Percentiles rank a stretch among this genome's conserved stretches.
phyloP scores from a whole-genome alignment of 306 rosid species.

The Rosa rugosa region DNA sequence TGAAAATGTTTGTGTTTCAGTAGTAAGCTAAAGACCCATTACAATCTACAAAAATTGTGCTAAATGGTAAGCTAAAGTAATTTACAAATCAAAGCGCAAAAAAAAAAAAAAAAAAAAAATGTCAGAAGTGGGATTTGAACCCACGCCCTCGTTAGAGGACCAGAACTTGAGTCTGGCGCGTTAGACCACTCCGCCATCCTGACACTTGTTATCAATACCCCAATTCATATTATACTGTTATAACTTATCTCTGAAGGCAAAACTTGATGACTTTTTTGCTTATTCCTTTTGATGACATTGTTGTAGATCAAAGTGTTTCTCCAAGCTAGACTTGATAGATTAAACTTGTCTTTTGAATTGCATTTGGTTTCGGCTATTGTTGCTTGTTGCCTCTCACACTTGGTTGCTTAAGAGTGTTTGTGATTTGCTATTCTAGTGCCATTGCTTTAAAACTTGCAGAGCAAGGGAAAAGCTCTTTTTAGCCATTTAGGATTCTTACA shows the following conservation, averaged over 20 bases:
- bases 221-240: too few species aligned
- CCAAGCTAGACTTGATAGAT: not conserved
- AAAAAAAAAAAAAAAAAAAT: not conserved
- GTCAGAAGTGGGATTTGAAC: constrained; percentile 41
- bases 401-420: not conserved
- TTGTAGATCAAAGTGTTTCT: not conserved
- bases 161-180: constrained; percentile 49
- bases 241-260: too few species aligned
- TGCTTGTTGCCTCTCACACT: not conserved
- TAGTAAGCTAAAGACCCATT: too few species aligned
- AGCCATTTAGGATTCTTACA: not conserved
- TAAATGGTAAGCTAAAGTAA: not conserved
- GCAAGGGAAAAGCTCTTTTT: not conserved
- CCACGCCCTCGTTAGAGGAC: constrained; percentile 42
- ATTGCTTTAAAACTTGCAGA: not conserved
- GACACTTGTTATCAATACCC: not conserved
- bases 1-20: too few species aligned
- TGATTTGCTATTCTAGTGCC: not conserved
- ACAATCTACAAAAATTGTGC: too few species aligned
- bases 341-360: too few species aligned
- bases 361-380: too few species aligned
- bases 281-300: not conserved
- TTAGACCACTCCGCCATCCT: constrained; percentile 52
- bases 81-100: not conserved
- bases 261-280: too few species aligned